Evolutionary conservation across 257 asterid genomes (phyloP).

Genomic region (Nemophila menziesii): DNA sequence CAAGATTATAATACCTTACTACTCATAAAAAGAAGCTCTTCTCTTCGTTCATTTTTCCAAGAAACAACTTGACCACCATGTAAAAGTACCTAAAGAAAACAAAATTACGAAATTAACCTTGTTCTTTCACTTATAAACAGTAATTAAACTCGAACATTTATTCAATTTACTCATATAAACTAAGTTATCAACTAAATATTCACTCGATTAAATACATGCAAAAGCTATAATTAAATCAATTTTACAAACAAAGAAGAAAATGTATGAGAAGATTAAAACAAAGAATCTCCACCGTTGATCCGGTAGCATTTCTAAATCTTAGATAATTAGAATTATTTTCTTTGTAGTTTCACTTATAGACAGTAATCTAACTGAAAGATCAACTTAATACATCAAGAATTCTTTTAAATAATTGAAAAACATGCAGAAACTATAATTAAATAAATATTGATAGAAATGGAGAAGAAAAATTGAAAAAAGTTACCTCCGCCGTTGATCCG

Average conservation of each 20-base stretch:
- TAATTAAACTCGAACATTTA: neutral
- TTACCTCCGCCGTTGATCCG: conserved; percentile 84
- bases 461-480: conserved; percentile 1
- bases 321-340: no score
- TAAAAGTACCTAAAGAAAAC: conserved; percentile 49
- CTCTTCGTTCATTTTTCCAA: conserved; percentile 73
- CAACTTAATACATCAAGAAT: no score
- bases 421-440: neutral
- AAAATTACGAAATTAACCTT: neutral
- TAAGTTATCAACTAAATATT: no score
- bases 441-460: neutral
- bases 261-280: neutral
- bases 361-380: no score
- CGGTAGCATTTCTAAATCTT: no score
- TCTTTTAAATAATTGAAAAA: no score
- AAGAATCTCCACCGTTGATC: conserved; percentile 82
- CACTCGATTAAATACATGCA: neutral
- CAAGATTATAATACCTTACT: conserved; percentile 40
- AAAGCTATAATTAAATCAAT: neutral
- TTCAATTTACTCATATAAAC: neutral
- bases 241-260: neutral
- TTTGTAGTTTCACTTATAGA: no score
- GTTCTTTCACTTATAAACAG: neutral
- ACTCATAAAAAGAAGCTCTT: conserved; percentile 56
- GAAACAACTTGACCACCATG: conserved; percentile 68